Percentiles rank a stretch among this genome's conserved stretches.
These are phyloP conservation scores for Phaseolus lunatus DNA, from an alignment of 306 rosid genomes.

Conservation along the genomic window DNA sequence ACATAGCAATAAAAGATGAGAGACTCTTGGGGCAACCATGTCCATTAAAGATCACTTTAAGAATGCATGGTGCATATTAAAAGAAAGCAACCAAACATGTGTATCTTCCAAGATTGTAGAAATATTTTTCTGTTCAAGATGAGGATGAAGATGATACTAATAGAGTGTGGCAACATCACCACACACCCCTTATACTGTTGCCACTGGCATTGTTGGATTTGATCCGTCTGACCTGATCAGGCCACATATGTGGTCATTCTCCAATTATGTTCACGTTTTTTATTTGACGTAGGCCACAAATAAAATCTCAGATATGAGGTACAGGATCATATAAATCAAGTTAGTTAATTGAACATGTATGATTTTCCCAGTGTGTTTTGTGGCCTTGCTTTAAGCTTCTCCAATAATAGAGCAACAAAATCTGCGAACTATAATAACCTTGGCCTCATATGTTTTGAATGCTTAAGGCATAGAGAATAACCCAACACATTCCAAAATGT, in stretches of 20 bases:
- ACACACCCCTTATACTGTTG: conserved; percentile 18
- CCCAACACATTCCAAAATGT: conserved; percentile 42
- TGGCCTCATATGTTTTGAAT: conserved; percentile 29
- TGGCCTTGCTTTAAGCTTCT: conserved; percentile 52
- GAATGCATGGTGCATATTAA: conserved; percentile 64
- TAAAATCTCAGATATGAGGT: conserved; percentile 45
- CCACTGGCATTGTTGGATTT: conserved; percentile 28
- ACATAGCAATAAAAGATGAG: conserved; percentile 55
- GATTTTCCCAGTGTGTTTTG: conserved; percentile 36
- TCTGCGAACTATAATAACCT: conserved; percentile 32
- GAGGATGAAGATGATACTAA: conserved; percentile 42
- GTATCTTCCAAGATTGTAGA: conserved; percentile 54
- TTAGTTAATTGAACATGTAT: conserved; percentile 29
- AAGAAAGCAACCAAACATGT: conserved; percentile 72
- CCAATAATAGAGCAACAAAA: conserved; percentile 52
- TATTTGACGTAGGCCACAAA: conserved; percentile 44
- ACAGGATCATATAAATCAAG: conserved; percentile 26
- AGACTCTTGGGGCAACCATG: conserved; percentile 65
- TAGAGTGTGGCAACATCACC: conserved; percentile 27
- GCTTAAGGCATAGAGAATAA: conserved; percentile 42
- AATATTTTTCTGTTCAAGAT: conserved; percentile 43
- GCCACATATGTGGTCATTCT: conserved; percentile 49
- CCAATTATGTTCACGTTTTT: conserved; percentile 36
- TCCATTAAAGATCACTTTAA: conserved; percentile 70
- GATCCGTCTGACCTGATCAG: conserved; percentile 35